Conservation (phyloP, 805 yeast species). For the Cyberlindnera euphorbiae region DNA sequence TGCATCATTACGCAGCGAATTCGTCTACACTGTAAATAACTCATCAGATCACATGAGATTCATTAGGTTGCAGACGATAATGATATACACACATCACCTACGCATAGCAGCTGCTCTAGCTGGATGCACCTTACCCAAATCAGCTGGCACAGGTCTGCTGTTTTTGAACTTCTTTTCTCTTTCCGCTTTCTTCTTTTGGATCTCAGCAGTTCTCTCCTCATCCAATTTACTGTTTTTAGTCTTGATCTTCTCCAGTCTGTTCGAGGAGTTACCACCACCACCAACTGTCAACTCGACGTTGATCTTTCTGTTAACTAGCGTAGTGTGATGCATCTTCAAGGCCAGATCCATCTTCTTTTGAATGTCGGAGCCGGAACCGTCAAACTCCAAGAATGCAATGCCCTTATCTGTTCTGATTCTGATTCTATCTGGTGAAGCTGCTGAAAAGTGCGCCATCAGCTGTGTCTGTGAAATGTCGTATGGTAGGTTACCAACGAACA, state of each 20-base stretch:
- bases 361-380: constrained; percentile 48
- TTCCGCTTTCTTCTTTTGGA: constrained; percentile 42
- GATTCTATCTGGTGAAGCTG: constrained; percentile 65
- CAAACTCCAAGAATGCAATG: constrained; percentile 87
- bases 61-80: too few species aligned
- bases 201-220: constrained; percentile 61
- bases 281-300: constrained; percentile 97
- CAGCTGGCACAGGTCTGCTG: constrained; percentile 4
- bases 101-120: constrained; percentile 42
- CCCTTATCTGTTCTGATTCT: constrained; percentile 84
- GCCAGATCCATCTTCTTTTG: constrained; percentile 82
- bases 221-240: constrained; percentile 73
- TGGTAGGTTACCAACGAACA: constrained; percentile 90
- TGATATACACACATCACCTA: too few species aligned
- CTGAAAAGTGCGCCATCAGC: constrained; percentile 65
- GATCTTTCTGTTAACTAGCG: constrained; percentile 66
- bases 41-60: too few species aligned
- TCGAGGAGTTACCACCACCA: constrained; percentile 89
- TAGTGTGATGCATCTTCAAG: constrained; percentile 74
- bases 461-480: constrained; percentile 60
- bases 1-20: too few species aligned
- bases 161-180: constrained; percentile 21
- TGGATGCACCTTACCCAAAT: constrained; percentile 46
- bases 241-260: constrained; percentile 63
- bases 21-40: too few species aligned